Evolutionary conservation across 1,284 basidiomycete species (phyloP).

Genomic region (Leccinum huronense): DNA sequence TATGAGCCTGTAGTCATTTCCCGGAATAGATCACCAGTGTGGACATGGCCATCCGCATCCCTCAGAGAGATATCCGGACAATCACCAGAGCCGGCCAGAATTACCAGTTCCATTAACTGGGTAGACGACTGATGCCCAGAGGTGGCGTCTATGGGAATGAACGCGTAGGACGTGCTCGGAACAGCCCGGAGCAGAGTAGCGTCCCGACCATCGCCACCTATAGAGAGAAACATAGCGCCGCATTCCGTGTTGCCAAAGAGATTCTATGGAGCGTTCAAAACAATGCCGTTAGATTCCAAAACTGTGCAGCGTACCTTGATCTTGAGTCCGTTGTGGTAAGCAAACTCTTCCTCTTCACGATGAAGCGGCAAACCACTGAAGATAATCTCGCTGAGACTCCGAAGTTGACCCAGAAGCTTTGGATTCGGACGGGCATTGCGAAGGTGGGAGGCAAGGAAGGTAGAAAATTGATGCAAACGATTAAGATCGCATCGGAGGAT

Average conservation of each 20-base stretch:
- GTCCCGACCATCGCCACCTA: conserved; percentile 45
- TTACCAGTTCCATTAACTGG: conserved; percentile 61
- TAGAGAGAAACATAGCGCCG: conserved; percentile 60
- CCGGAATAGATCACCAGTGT: conserved; percentile 73
- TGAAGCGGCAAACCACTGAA: conserved; percentile 61
- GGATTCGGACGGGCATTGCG: conserved; percentile 58
- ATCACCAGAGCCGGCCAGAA: conserved; percentile 60
- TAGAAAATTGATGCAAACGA: conserved; percentile 66
- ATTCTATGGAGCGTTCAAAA: conserved; percentile 42
- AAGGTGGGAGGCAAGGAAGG: conserved; percentile 62
- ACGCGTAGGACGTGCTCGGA: conserved; percentile 56
- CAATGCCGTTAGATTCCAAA: conserved; percentile 5
- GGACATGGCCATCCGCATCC: conserved; percentile 60
- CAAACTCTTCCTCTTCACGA: conserved; percentile 66
- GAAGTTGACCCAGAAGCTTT: conserved; percentile 57
- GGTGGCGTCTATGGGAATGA: conserved; percentile 49
- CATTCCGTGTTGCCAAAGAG: conserved; percentile 73
- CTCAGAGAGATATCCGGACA: conserved; percentile 63
- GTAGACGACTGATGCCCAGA: conserved; percentile 50
- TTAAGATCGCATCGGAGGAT: conserved; percentile 63
- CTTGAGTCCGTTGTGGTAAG: conserved; percentile 53
- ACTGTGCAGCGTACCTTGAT: conserved; percentile 45
- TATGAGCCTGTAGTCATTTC: conserved; percentile 55
- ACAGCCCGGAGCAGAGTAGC: conserved; percentile 51
- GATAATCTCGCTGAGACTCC: conserved; percentile 56